Evolutionary conservation across 805 yeast species (phyloP).

Genomic region (Candida gorgasii): DNA sequence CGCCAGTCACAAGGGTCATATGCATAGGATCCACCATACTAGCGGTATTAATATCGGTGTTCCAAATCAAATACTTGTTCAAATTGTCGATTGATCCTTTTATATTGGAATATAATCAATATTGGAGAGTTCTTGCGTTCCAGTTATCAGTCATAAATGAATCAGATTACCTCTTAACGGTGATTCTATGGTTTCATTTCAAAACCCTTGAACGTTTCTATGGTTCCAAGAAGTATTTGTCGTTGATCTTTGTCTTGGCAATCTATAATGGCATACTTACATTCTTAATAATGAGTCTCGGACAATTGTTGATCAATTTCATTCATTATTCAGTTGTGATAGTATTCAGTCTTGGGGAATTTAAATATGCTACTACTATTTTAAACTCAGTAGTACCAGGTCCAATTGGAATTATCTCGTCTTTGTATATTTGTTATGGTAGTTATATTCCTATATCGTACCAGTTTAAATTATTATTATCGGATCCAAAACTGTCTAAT

Average conservation of each 20-base stretch:
- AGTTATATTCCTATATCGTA: slow-evolving; percentile 34
- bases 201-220: slow-evolving; percentile 58
- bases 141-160: slow-evolving; percentile 60
- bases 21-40: slow-evolving; percentile 34
- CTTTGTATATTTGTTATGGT: slow-evolving; percentile 41
- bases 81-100: slow-evolving; percentile 52
- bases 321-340: slow-evolving; percentile 9
- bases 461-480: slow-evolving; percentile 32
- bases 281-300: slow-evolving; percentile 41
- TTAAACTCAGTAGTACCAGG: slow-evolving; percentile 40
- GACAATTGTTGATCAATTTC: slow-evolving; percentile 30
- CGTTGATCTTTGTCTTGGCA: slow-evolving; percentile 44
- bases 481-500: slow-evolving; percentile 18
- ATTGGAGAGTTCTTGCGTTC: slow-evolving; percentile 52
- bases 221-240: slow-evolving; percentile 56
- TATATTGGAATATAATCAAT: slow-evolving; percentile 54
- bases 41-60: slow-evolving; percentile 44
- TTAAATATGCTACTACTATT: slow-evolving; percentile 20
- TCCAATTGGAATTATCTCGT: slow-evolving; percentile 41
- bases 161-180: slow-evolving; percentile 51
- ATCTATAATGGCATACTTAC: slow-evolving; percentile 48
- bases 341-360: slow-evolving; percentile 9
- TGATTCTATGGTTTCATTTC: slow-evolving; percentile 50
- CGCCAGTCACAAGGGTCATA: slow-evolving; percentile 44
- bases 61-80: slow-evolving; percentile 46